Base-by-base conservation (phyloP, 1,284 basidiomycete genomes). In the Malassezia restricta region DNA sequence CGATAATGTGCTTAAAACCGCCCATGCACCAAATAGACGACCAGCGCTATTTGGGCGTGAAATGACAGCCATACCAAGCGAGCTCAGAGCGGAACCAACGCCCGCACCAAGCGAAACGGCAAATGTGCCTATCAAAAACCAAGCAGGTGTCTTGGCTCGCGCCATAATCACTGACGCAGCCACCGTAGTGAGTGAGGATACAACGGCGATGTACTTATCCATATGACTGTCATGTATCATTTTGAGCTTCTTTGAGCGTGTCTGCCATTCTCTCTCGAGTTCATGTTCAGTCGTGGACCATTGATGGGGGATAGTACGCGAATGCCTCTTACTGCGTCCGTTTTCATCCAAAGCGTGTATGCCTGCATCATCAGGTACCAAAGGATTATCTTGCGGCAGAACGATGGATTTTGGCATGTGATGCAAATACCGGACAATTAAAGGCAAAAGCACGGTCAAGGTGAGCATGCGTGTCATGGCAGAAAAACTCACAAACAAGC, bases 201-300 rank as follows among this genome's bases (percentile, higher is more conserved):
- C 43, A 2, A 54, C 47, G 4, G 51, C 62, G 12, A 65, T 46
- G 8, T 41, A 37, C 31, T 59, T 57, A 47, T 73, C 71, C 40
- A 73, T 70, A 35, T 61, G 60, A 49, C 61, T 64, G 49, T 73
- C 71, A 56, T 72, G 71, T 31, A 73, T 65, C 35, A 70, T 57
- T 8, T 66, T 62, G 5, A 73, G 54, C 27, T 68, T 65, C 40
- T 65, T 61, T 6, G 62, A 64, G 2, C 71, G 64, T 33, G 65
- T 37, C 3, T 53, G 59, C 71, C 71, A 73, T 24, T 67, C 60
- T 40, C 68, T 59, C 33, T 72, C 69, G 31, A 66, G 51, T 12
- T 49, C 41, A 37, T 55, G 51, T 29, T 64, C 39, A 8, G 8
- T 14, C 5, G 41, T n/a, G 5, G 27, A 40, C 47, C 47, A 49